A percentile compares a stretch with the other conserved stretches of the same genome.
phyloP scores from a whole-genome alignment of 225 moss, liverwort and hornwort species.

The Antitrichia curtipendula region DNA sequence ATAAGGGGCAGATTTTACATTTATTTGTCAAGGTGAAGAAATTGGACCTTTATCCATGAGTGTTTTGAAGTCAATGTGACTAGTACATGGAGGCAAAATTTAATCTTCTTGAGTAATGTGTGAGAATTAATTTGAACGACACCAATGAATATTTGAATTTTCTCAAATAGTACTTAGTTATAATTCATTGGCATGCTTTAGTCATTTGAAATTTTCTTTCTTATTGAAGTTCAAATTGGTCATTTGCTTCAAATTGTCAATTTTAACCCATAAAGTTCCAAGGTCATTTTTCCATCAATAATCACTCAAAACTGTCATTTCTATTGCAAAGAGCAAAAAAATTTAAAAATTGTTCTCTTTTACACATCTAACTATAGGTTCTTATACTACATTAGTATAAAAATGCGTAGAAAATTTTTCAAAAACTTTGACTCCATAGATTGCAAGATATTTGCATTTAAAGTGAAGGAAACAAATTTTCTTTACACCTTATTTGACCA shows the following conservation, averaged over 20 bases:
- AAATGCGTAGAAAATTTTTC: too few relatives aligned
- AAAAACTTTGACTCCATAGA: too few relatives aligned
- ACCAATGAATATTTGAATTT: neutral
- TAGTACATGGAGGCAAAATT: neutral
- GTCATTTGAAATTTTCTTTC: neutral
- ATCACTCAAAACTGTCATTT: too few relatives aligned
- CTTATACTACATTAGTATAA: too few relatives aligned
- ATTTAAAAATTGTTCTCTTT: too few relatives aligned
- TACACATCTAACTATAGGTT: too few relatives aligned
- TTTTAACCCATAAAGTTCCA: too few relatives aligned
- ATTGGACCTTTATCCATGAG: fast-evolving
- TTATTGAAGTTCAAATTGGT: neutral
- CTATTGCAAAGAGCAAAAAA: too few relatives aligned
- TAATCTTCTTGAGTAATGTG: neutral
- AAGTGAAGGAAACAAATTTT: too few relatives aligned
- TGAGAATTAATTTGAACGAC: neutral
- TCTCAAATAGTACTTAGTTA: neutral
- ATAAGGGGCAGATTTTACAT: neutral
- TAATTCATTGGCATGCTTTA: neutral
- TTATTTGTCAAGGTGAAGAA: neutral
- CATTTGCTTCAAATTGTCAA: neutral
- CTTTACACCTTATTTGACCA: too few relatives aligned
- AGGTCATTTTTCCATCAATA: too few relatives aligned
- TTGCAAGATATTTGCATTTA: too few relatives aligned
- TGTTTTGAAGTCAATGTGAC: neutral